Percentiles rank a stretch among this genome's conserved stretches.
Evolutionary conservation across 805 yeast species (phyloP).

Genomic region (Spathaspora girioi): DNA sequence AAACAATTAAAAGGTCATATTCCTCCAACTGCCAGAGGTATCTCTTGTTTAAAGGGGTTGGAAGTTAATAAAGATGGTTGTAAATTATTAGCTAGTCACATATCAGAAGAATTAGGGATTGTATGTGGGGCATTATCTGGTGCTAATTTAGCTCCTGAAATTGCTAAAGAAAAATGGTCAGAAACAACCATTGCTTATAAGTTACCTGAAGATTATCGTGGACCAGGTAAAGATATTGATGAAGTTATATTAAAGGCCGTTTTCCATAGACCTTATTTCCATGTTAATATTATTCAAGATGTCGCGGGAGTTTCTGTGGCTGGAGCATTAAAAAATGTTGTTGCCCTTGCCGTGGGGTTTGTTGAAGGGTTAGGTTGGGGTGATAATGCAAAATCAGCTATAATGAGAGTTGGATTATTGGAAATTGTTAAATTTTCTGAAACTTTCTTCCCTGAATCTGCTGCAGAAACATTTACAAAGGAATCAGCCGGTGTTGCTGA

Average conservation of each 20-base stretch:
- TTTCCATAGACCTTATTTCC: slow-evolving; percentile 46
- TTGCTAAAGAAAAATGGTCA: slow-evolving; percentile 45
- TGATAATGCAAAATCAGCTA: slow-evolving; percentile 46
- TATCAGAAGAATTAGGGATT: slow-evolving; percentile 41
- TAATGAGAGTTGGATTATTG: slow-evolving; percentile 43
- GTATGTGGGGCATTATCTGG: slow-evolving; percentile 46
- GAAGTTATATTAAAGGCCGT: slow-evolving; percentile 36
- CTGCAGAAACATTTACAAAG: slow-evolving; percentile 36
- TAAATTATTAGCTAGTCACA: slow-evolving; percentile 40
- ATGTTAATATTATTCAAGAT: slow-evolving; percentile 42
- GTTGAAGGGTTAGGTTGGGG: slow-evolving; percentile 49
- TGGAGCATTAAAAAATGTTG: slow-evolving; percentile 45
- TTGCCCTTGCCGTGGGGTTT: slow-evolving; percentile 44
- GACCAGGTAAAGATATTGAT: slow-evolving; percentile 40
- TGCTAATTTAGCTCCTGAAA: slow-evolving; percentile 46
- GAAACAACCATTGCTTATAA: slow-evolving; percentile 45
- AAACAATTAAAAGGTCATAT: slow-evolving; percentile 37
- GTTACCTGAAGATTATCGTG: slow-evolving; percentile 35
- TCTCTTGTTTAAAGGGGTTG: slow-evolving; percentile 44
- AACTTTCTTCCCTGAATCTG: slow-evolving; percentile 50
- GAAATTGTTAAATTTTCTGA: slow-evolving; percentile 46
- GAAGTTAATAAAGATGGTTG: slow-evolving; percentile 43
- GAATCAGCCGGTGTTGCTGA: slow-evolving; percentile 48
- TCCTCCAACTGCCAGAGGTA: slow-evolving; percentile 36
- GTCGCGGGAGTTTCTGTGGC: slow-evolving; percentile 46